Evolutionary conservation across 306 rosid genomes (phyloP).

Genomic region (Trifolium fragiferum): DNA sequence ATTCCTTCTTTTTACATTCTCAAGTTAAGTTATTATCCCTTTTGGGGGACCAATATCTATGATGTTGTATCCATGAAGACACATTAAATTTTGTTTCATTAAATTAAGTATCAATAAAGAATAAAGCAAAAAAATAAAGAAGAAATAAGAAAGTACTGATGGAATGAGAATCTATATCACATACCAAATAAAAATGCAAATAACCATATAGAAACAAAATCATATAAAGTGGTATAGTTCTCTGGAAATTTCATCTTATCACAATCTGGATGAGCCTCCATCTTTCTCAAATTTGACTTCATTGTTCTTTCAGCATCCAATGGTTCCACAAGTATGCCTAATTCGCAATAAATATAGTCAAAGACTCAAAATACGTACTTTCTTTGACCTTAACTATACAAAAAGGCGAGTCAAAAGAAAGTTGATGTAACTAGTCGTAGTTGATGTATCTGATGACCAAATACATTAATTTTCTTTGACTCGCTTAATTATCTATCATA

Average conservation of each 20-base stretch:
- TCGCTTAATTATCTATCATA: background rate
- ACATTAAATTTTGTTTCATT: background rate
- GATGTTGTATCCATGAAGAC: background rate
- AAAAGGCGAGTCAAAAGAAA: too few relatives aligned
- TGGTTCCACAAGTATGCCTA: conserved; percentile 40
- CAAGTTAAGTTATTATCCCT: background rate
- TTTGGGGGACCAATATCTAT: background rate
- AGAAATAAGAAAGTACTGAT: background rate
- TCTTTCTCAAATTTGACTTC: conserved; percentile 17
- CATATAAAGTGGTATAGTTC: conserved; percentile 34
- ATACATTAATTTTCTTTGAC: too few relatives aligned
- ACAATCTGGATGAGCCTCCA: background rate
- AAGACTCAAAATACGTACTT: background rate
- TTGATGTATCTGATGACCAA: too few relatives aligned
- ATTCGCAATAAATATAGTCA: background rate
- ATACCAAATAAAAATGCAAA: conserved; percentile 14
- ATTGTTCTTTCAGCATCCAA: conserved; percentile 19
- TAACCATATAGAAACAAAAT: background rate
- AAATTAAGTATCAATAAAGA: conserved; percentile 3
- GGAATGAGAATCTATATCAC: background rate
- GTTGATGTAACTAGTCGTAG: too few relatives aligned
- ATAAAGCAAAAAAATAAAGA: background rate
- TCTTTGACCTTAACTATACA: too few relatives aligned
- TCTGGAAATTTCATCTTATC: conserved; percentile 1
- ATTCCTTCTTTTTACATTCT: background rate